phyloP scores from a whole-genome alignment of 106 monocot species.

The Platanthera guangdongensis region DNA sequence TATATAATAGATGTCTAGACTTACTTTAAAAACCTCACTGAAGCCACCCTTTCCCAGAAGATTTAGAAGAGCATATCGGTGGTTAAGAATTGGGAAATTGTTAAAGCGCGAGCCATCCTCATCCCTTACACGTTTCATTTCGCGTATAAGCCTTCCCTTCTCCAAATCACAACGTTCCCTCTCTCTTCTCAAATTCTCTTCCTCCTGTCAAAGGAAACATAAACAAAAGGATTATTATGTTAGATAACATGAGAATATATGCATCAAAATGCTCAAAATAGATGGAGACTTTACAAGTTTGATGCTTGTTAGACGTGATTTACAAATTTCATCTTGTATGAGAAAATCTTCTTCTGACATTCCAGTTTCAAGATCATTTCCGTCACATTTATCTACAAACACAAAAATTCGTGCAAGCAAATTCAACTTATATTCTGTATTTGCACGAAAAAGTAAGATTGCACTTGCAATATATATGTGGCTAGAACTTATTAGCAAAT shows the following conservation, averaged over 20 bases:
- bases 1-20: background rate
- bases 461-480: background rate
- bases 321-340: slow-evolving; percentile 84
- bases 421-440: background rate
- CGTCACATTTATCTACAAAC: slow-evolving; percentile 64
- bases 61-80: slow-evolving; percentile 93
- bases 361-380: slow-evolving; percentile 54
- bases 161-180: slow-evolving; percentile 93
- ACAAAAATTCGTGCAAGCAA: slow-evolving; percentile 7
- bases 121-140: slow-evolving; percentile 98
- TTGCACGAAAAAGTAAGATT: background rate
- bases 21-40: slow-evolving; percentile 98
- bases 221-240: slow-evolving; percentile 1
- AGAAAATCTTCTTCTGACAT: slow-evolving; percentile 73
- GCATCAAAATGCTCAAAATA: background rate
- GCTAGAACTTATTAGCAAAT: background rate
- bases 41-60: slow-evolving; percentile 99
- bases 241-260: background rate
- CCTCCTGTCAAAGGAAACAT: slow-evolving; percentile 51
- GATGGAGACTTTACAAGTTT: slow-evolving; percentile 40
- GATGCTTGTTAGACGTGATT: slow-evolving; percentile 75
- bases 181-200: slow-evolving; percentile 67
- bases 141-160: slow-evolving; percentile 91
- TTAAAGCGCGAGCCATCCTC: slow-evolving; percentile 99
- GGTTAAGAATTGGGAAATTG: slow-evolving; percentile 90